phyloP scores from a whole-genome alignment of 192 early-diverging fungal genomes.

The Umbelopsis vinacea region DNA sequence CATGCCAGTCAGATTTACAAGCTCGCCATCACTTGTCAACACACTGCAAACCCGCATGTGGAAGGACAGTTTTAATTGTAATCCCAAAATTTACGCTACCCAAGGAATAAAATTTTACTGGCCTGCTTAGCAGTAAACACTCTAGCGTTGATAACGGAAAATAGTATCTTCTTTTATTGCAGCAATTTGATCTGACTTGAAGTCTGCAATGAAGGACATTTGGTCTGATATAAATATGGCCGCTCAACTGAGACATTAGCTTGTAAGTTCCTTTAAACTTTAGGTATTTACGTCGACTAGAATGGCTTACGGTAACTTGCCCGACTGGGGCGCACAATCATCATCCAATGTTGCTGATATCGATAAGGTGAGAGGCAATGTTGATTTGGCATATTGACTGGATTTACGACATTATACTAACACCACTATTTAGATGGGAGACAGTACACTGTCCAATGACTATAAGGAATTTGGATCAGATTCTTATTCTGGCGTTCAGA shows the following conservation, averaged over 20 bases:
- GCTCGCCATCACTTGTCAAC: not conserved
- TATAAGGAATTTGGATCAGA: no score
- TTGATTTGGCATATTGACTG: not conserved
- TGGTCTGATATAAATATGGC: not conserved
- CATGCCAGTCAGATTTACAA: conserved; percentile 16
- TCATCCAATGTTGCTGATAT: not conserved
- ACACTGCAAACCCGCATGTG: not conserved
- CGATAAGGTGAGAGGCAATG: not conserved
- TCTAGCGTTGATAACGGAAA: not conserved
- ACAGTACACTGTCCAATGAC: no score
- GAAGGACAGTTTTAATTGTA: not conserved
- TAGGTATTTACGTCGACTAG: not conserved
- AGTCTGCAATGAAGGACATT: not conserved
- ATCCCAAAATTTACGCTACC: not conserved
- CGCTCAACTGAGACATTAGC: not conserved
- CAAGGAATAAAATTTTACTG: not conserved
- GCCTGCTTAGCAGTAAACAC: not conserved
- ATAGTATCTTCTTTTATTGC: not conserved
- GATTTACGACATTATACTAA: no score
- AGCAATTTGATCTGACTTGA: not conserved
- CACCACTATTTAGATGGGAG: no score
- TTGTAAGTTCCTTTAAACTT: not conserved
- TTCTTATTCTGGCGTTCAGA: no score
- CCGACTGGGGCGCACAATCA: not conserved
- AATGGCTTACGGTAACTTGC: not conserved